phyloP scores from a whole-genome alignment of 306 rosid genomes.

The Castanopsis chinensis region DNA sequence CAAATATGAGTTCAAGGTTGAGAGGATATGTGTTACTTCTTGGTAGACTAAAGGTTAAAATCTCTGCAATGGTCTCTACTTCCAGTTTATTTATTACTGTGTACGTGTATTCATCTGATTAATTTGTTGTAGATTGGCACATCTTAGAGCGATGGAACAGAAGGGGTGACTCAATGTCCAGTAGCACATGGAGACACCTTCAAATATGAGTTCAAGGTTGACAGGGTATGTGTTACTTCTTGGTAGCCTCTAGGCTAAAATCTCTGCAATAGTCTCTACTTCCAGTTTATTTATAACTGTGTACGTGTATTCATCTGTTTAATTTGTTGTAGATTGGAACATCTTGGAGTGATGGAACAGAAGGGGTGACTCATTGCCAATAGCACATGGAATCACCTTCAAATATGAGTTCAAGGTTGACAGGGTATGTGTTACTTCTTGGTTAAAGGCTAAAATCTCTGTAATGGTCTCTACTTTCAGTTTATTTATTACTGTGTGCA shows the following conservation, averaged over 20 bases:
- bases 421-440: slow-evolving; percentile 39
- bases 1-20: slow-evolving; percentile 69
- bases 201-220: slow-evolving; percentile 69
- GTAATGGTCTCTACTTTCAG: neutral
- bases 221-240: too few relatives aligned
- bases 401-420: slow-evolving; percentile 73
- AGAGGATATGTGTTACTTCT: slow-evolving; percentile 44
- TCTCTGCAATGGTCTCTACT: neutral
- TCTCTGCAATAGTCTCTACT: too few relatives aligned
- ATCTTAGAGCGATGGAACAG: slow-evolving; percentile 96
- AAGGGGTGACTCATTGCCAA: slow-evolving; percentile 87
- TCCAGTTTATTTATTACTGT: neutral
- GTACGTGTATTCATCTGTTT: neutral
- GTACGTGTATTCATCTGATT: neutral
- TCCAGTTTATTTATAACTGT: neutral
- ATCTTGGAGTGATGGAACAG: slow-evolving; percentile 96
- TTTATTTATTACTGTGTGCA: neutral
- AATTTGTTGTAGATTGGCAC: slow-evolving; percentile 53
- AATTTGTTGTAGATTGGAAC: slow-evolving; percentile 53
- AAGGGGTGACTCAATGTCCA: slow-evolving; percentile 87
- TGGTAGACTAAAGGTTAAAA: neutral
- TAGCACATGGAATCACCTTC: slow-evolving; percentile 75
- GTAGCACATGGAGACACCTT: slow-evolving; percentile 76
- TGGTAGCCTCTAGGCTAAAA: too few relatives aligned
- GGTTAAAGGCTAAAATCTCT: neutral